Percentiles rank a stretch among this genome's conserved stretches.
Evolutionary conservation across 2,329 filamentous ascomycete genomes (phyloP).

Genomic region (Plectosphaerella cucumerina): DNA sequence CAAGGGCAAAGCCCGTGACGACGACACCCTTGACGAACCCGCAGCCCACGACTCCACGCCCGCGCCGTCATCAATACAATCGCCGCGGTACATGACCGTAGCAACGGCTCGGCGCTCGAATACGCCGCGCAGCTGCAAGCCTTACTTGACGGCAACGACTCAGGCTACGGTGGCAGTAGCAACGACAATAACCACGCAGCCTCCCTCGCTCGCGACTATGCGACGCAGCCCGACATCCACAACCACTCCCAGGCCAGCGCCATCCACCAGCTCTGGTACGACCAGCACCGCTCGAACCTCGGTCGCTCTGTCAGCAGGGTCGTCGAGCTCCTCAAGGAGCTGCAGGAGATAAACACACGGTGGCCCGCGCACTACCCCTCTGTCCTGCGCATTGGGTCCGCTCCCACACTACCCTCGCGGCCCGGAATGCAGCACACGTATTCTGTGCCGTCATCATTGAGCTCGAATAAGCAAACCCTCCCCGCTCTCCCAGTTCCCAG

Average conservation of each 20-base stretch:
- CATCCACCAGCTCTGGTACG: slow-evolving; percentile 91
- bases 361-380: slow-evolving; percentile 97
- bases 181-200: slow-evolving; percentile 48
- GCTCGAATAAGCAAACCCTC: too few relatives aligned
- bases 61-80: slow-evolving; percentile 22
- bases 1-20: slow-evolving; percentile 47
- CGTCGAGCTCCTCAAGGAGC: slow-evolving; percentile 73
- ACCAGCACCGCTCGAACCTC: slow-evolving; percentile 84
- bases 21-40: slow-evolving; percentile 21
- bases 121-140: slow-evolving; percentile 77
- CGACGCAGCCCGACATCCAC: slow-evolving; percentile 19
- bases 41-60: slow-evolving; percentile 21
- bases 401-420: slow-evolving; percentile 45
- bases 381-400: slow-evolving; percentile 60
- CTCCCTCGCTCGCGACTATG: slow-evolving; percentile 24
- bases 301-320: slow-evolving; percentile 83
- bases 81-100: slow-evolving; percentile 84
- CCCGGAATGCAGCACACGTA: slow-evolving; percentile 62
- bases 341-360: slow-evolving; percentile 83
- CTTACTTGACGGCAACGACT: slow-evolving; percentile 74
- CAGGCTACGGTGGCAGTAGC: slow-evolving; percentile 84
- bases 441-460: too few relatives aligned
- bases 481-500: too few relatives aligned
- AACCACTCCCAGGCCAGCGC: slow-evolving; percentile 66
- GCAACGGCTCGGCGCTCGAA: slow-evolving; percentile 74